Conservation (phyloP, 2,329 filamentous ascomycete genomes). For the Cladosporium sp. region DNA sequence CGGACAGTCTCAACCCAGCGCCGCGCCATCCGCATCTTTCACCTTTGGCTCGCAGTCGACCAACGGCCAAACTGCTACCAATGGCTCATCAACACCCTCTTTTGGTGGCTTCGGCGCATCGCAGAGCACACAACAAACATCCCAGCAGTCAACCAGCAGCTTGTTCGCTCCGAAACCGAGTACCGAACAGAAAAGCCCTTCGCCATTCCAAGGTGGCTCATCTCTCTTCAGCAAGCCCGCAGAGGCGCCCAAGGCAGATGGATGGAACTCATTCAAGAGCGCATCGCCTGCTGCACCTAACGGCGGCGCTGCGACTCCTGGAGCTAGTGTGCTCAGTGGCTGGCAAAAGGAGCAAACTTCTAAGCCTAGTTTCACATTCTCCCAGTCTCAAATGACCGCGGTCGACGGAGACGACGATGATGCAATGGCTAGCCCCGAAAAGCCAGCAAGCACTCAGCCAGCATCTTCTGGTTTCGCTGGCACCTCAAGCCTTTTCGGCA, state of each 20-base stretch:
- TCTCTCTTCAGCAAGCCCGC: slow-evolving; percentile 12
- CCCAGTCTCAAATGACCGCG: slow-evolving; percentile 5
- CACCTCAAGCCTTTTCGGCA: slow-evolving; percentile 12
- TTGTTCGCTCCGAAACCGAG: slow-evolving; percentile 11
- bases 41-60: slow-evolving; percentile 8
- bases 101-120: slow-evolving; percentile 14
- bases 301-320: neutral
- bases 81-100: slow-evolving; percentile 9
- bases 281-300: slow-evolving; percentile 3
- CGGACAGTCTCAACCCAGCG: slow-evolving; percentile 1
- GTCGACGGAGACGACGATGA: slow-evolving; percentile 20
- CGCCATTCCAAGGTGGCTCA: slow-evolving; percentile 2
- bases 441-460: slow-evolving; percentile 14
- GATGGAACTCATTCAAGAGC: slow-evolving; percentile 9
- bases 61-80: slow-evolving; percentile 8
- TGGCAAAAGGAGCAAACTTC: slow-evolving; percentile 12
- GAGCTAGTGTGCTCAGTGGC: slow-evolving; percentile 13
- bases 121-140: neutral
- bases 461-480: neutral
- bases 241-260: slow-evolving; percentile 13
- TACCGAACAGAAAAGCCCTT: slow-evolving; percentile 13
- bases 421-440: slow-evolving; percentile 23
- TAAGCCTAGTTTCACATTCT: slow-evolving; percentile 10
- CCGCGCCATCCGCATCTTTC: slow-evolving; percentile 7
- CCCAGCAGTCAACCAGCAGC: slow-evolving; percentile 7